Evolutionary conservation across 1,284 basidiomycete genomes (phyloP), one percentile per base, ranked within the genome.

Genomic region (Leccinum solheimii): DNA sequence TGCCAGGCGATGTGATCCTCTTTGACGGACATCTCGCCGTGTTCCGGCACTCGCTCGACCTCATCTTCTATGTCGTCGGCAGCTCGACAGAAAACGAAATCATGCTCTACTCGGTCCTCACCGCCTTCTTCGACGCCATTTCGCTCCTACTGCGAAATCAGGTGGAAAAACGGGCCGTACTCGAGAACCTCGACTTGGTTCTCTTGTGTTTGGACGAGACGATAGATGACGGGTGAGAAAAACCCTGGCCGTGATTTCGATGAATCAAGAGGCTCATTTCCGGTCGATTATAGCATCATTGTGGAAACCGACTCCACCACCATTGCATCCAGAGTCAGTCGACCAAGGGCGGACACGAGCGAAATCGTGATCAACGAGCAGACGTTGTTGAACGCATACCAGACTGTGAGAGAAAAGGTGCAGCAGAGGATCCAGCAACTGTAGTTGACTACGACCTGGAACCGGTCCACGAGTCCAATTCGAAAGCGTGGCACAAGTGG

Each of bases 321-420:
- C 10, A 97, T 99, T 71, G 95, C 96, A 0, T 95, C 95, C 38
- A 83, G 97, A 62, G 97, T 99, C 55, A 97, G 94, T 67, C 81
- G 96, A 67, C 94, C 97, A 55, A 89, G 88, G 69, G 90, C 96
- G 19, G 97, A 99, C 76, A 91, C 94, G 59, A 92, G 92, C 48
- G 96, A 98, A 71, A 97, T 99, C 67, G 92, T 97, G 65, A 97
- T 99, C 83, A 99, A 98, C 82, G 97, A 99, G 78, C 95, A 98
- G 79, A 97, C 94, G 5, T 83, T 97, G 64, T 83, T 97, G 84
- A 95, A 83, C 72, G 94, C 94, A 40, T 94, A 95, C 78, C 92
- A 94, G 75, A 94, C 91, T 2, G 87, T 97, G 68, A 92, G 90
- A 77, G 94, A 95, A 74, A 82, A 84, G 75, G 83, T 91, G 71